Percentiles rank a stretch among this genome's conserved stretches.
Evolutionary conservation across 345 rosid species (phyloP).

Genomic region (Lenwebbia sp.): DNA sequence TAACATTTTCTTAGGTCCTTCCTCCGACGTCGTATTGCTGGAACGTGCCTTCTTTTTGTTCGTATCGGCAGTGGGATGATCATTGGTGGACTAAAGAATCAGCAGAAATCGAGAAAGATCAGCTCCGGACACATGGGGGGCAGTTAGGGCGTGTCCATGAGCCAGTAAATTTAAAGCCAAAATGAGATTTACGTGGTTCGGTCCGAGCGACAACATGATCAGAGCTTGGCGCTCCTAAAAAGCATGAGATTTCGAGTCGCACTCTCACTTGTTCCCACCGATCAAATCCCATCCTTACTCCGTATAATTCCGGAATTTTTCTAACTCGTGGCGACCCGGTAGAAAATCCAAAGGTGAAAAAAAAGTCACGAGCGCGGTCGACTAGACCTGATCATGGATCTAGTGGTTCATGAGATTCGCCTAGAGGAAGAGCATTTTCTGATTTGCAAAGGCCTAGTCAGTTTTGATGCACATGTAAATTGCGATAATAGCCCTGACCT

Average conservation of each 20-base stretch:
- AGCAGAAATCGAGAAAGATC: not conserved
- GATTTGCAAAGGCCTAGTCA: not conserved
- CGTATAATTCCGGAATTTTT: too few species aligned
- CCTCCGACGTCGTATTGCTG: not conserved
- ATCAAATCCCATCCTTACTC: not conserved
- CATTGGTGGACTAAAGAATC: not conserved
- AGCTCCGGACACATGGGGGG: not conserved
- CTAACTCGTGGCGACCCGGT: not conserved
- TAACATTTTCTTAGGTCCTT: not conserved
- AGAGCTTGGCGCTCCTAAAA: not conserved
- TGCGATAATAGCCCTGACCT: not conserved
- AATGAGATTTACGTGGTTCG: not conserved
- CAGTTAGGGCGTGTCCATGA: not conserved
- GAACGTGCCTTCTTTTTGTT: not conserved
- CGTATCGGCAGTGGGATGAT: not conserved
- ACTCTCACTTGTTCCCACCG: not conserved
- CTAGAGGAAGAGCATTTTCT: too few species aligned
- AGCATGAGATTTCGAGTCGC: not conserved
- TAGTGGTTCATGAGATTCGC: accelerated
- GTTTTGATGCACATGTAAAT: not conserved
- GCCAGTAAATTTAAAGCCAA: too few species aligned
- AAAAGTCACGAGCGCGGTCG: not conserved
- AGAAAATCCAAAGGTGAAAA: not conserved
- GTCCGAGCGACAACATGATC: not conserved
- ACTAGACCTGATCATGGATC: not conserved